A percentile compares a stretch with the other conserved stretches of the same genome.
phyloP scores from a whole-genome alignment of 331 rosid species.

The Prunus yedoensis region DNA sequence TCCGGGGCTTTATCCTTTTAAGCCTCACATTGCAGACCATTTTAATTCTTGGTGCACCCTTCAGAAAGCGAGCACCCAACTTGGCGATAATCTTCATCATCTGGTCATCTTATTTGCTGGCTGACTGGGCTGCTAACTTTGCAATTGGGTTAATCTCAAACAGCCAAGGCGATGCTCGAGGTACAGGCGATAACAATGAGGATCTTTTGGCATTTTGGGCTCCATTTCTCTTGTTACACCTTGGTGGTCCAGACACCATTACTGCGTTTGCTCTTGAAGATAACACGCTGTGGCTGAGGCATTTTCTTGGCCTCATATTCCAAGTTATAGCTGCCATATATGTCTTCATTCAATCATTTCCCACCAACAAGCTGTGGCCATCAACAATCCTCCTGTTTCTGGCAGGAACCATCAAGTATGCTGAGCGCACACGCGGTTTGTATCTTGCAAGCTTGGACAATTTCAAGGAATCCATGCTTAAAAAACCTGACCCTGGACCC shows the following conservation, averaged over 20 bases:
- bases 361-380: slow-evolving; percentile 29
- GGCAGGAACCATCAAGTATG: slow-evolving; percentile 40
- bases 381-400: slow-evolving; percentile 28
- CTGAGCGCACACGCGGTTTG: slow-evolving; percentile 38
- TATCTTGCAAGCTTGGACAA: slow-evolving; percentile 34
- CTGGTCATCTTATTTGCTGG: slow-evolving; percentile 36
- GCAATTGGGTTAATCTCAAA: slow-evolving; percentile 32
- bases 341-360: slow-evolving; percentile 40
- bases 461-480: slow-evolving; percentile 31
- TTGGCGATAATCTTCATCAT: not conserved
- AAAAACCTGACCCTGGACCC: slow-evolving; percentile 30
- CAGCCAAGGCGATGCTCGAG: slow-evolving; percentile 2
- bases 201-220: slow-evolving; percentile 48
- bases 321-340: slow-evolving; percentile 31
- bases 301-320: slow-evolving; percentile 33
- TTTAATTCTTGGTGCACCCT: slow-evolving; percentile 22
- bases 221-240: slow-evolving; percentile 51
- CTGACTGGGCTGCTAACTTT: slow-evolving; percentile 34
- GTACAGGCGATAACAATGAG: not conserved
- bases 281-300: slow-evolving; percentile 52
- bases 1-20: slow-evolving; percentile 15
- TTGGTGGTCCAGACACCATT: slow-evolving; percentile 64
- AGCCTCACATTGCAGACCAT: slow-evolving; percentile 26
- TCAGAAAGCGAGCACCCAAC: slow-evolving; percentile 22
- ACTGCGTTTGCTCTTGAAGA: slow-evolving; percentile 53